A percentile compares a stretch with the other conserved stretches of the same genome.
phyloP scores from a whole-genome alignment of 2,329 filamentous ascomycete species.

The Ophiostoma fasciatum region DNA sequence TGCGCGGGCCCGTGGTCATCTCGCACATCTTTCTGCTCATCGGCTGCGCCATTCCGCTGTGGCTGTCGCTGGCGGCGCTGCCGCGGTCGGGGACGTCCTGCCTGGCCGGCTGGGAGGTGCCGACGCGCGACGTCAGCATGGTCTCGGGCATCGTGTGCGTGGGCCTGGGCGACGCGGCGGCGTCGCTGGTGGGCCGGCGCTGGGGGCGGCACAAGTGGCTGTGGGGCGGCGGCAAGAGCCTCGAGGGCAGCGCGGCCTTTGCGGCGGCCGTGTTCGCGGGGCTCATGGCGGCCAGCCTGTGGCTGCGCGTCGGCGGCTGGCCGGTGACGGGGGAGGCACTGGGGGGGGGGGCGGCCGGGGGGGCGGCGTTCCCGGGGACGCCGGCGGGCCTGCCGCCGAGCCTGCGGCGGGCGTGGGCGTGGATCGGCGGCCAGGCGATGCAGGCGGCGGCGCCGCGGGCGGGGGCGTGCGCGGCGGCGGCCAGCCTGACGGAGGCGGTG shows the following conservation, averaged over 20 bases:
- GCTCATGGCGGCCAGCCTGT: constrained; percentile 52
- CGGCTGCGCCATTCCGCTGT: constrained; percentile 86
- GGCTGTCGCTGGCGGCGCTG: constrained; percentile 66
- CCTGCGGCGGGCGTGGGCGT: constrained; percentile 11
- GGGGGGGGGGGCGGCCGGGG: constrained; percentile 17
- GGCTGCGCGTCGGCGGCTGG: constrained; percentile 67
- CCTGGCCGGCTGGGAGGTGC: constrained; percentile 49
- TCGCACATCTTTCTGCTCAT: constrained; percentile 93
- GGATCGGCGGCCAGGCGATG: constrained; percentile 1
- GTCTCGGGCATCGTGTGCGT: constrained; percentile 86
- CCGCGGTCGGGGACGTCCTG: constrained; percentile 24
- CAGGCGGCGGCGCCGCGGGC: constrained; percentile 55
- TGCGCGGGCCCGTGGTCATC: constrained; percentile 86
- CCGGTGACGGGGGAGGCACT: constrained; percentile 42
- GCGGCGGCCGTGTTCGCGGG: constrained; percentile 63
- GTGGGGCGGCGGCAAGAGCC: constrained; percentile 90
- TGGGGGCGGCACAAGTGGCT: constrained; percentile 85
- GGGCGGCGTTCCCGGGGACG: neutral
- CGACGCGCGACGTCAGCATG: constrained; percentile 69
- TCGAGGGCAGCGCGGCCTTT: constrained; percentile 80
- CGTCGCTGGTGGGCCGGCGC: constrained; percentile 74
- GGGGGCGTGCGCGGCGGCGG: constrained; percentile 56
- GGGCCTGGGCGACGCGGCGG: constrained; percentile 86
- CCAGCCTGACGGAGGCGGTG: constrained; percentile 87
- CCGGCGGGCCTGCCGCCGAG: neutral